These are phyloP conservation scores for Podaxis sp. DNA, from an alignment of 768 basidiomycete species.

Conservation along the genomic window DNA sequence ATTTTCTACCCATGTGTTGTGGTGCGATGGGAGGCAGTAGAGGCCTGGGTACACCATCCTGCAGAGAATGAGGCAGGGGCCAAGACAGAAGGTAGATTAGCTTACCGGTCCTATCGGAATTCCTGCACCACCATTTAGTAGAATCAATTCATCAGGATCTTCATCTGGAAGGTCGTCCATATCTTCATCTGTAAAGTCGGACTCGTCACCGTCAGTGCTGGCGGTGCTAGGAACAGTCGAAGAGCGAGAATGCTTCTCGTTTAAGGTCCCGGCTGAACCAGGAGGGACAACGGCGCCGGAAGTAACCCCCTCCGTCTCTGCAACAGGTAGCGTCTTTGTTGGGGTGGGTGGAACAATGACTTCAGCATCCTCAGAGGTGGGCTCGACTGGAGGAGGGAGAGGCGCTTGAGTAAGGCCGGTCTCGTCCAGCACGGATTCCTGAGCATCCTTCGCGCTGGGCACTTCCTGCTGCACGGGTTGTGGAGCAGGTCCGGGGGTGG, in stretches of 20 bases:
- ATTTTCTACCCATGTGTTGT: constrained; percentile 86
- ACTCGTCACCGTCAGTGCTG: constrained; percentile 56
- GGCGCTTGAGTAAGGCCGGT: constrained; percentile 4
- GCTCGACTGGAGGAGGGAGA: constrained; percentile 20
- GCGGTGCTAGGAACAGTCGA: constrained; percentile 27
- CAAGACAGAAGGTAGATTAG: constrained; percentile 17
- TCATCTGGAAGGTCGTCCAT: constrained; percentile 65
- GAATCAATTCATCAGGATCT: constrained; percentile 85
- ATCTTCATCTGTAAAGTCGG: constrained; percentile 71
- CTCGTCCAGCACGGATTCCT: constrained; percentile 5
- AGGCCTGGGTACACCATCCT: constrained; percentile 88
- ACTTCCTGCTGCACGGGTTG: background rate
- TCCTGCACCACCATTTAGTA: constrained; percentile 84
- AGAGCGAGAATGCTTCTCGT: constrained; percentile 9
- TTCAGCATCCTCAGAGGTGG: constrained; percentile 24
- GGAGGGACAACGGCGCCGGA: constrained; percentile 93
- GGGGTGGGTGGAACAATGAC: constrained; percentile 36
- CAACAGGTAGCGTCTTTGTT: constrained; percentile 41
- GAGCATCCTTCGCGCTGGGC: background rate
- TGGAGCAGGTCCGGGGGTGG: constrained; percentile 1
- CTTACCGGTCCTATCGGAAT: constrained; percentile 91
- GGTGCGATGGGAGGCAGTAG: constrained; percentile 83
- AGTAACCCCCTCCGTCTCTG: constrained; percentile 85
- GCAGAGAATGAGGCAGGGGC: constrained; percentile 9
- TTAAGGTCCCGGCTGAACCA: constrained; percentile 59